Base-by-base conservation (phyloP, 495 filamentous ascomycete species). In the Astrothelium macrocarpum region DNA sequence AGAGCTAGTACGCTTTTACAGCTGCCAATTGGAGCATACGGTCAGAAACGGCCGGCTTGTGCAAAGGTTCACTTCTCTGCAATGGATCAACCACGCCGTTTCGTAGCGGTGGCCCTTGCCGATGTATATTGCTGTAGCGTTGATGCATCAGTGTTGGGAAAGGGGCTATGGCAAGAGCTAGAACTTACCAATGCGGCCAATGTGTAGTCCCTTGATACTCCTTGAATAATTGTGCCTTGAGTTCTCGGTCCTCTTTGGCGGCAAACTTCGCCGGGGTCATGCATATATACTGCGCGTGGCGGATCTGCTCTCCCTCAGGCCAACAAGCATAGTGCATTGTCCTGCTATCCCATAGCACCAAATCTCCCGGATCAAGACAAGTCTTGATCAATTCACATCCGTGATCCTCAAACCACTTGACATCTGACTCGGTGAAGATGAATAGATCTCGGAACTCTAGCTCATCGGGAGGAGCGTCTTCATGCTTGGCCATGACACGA, bases 261-360 rank as follows among this genome's bases (percentile, higher is more conserved):
- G 74, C 73, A 56, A 77, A 66, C 12, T 60, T 62, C 10, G 74
- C 70, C 0, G 78, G 78, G 1, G 74, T 76, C 42, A 78, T 78
- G 62, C 79, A 77, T 23, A 80, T 71, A 0, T 78, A 77, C 39
- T 79, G 75, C 7, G 77, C 70, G 60, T 74, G 72, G 20, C 76
- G 70, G 29, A 76, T 77, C 53, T 75, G 71, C n/a, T 74, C 59
- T 1, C 75, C 74, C 59, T 74, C 68, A 2, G 75, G 75, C 32
- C 73, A 56, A 32, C 67, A 66, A 10, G 73, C 76, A 32, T 77
- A 77, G 62, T 79, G 77, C 68, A 78, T 74, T 12, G 76, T 74
- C 18, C 76, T 67, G 0, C 71, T 74, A 32, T 79, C 77, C 77
- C 77, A 76, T 12, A 78, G 73, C 0, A 79, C 72, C 64, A 79